phyloP scores from a whole-genome alignment of 2,329 filamentous ascomycete species.

The Microdochium bolleyi region DNA sequence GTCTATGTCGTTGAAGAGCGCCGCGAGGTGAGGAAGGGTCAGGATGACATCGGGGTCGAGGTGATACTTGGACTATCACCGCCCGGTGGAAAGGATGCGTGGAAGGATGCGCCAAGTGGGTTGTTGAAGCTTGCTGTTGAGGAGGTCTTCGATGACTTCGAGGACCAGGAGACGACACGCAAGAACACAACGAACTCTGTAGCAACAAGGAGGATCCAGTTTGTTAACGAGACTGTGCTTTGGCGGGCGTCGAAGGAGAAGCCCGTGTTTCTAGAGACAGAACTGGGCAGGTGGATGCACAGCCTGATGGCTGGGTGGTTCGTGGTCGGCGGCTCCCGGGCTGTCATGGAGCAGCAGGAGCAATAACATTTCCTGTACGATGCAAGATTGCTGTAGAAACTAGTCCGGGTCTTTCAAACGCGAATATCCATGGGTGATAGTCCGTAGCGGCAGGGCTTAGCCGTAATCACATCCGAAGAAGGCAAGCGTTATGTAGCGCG shows the following conservation, averaged over 20 bases:
- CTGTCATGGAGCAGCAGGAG: constrained; percentile 4
- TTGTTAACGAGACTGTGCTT: constrained; percentile 27
- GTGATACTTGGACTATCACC: constrained; percentile 10
- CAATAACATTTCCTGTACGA: no score
- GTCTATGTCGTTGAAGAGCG: constrained; percentile 13
- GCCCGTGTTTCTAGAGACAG: constrained; percentile 12
- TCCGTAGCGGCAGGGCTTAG: background rate
- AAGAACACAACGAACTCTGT: no score
- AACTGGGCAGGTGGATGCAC: constrained; percentile 13
- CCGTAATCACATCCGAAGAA: background rate
- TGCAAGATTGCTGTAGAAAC: no score
- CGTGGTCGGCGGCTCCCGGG: constrained; percentile 13
- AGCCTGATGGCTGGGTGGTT: constrained; percentile 14
- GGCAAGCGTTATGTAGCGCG: background rate
- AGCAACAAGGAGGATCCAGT: constrained; percentile 29
- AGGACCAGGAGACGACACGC: constrained; percentile 22
- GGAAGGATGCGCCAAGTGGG: background rate
- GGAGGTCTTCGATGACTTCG: constrained; percentile 26
- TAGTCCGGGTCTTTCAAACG: no score
- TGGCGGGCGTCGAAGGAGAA: constrained; percentile 19
- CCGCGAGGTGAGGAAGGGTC: no score
- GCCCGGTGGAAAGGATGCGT: constrained; percentile 11
- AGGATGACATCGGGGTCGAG: no score
- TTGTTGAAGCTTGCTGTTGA: constrained; percentile 25
- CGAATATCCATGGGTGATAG: no score